These are phyloP conservation scores for Paramecium bursaria DNA, from an alignment of 73 alveolate species.

Conservation along the genomic window DNA sequence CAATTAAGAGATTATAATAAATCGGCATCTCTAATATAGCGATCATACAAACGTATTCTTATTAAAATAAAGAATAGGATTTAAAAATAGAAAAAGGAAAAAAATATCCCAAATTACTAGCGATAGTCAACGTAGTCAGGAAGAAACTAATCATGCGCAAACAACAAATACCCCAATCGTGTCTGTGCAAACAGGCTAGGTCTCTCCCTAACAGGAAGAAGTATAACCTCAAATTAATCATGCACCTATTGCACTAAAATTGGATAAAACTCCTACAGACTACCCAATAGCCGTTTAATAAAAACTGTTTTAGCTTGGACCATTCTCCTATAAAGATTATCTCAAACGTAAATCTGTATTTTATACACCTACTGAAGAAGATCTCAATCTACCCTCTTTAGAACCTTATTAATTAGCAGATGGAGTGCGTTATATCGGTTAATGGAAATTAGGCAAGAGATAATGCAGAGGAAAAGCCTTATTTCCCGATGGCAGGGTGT, in stretches of 20 bases:
- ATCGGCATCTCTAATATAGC: slow-evolving; percentile 23
- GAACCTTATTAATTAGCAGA: slow-evolving; percentile 48
- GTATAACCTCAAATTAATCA: no score
- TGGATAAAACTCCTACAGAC: not conserved
- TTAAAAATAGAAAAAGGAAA: not conserved
- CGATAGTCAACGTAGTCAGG: slow-evolving; percentile 43
- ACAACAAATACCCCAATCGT: not conserved
- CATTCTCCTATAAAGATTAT: slow-evolving; percentile 21
- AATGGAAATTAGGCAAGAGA: slow-evolving; percentile 63
- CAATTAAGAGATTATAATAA: no score
- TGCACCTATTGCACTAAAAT: slow-evolving; percentile 7
- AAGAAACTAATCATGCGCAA: slow-evolving; percentile 3
- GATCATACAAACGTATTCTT: slow-evolving; percentile 19
- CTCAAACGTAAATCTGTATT: not conserved
- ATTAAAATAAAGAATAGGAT: not conserved
- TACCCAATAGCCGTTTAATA: not conserved
- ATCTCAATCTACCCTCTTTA: not conserved
- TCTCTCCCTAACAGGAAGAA: slow-evolving; percentile 8
- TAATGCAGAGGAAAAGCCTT: slow-evolving; percentile 65
- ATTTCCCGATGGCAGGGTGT: slow-evolving; percentile 58
- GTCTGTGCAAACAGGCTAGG: not conserved
- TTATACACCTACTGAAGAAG: slow-evolving; percentile 21
- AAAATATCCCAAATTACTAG: not conserved
- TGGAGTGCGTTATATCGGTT: slow-evolving; percentile 40
- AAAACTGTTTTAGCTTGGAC: not conserved